Conservation (phyloP, 352 stramenopile species). For the Globisporangium megalacanthum region DNA sequence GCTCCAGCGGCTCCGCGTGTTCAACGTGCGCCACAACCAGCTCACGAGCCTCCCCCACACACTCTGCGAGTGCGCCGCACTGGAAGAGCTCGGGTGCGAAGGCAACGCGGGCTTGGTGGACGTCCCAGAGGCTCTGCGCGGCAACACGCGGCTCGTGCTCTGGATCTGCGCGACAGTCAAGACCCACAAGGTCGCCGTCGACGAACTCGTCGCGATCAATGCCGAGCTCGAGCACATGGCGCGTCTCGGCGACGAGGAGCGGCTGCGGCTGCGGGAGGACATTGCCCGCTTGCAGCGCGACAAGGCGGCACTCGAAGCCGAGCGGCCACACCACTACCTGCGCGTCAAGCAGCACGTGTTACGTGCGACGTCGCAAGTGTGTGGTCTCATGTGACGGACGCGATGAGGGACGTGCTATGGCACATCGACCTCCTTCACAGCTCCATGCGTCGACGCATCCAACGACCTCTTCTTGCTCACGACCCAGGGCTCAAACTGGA, state of each 20-base stretch:
- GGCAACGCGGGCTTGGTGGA: conserved; percentile 52
- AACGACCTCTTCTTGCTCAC: too few species aligned
- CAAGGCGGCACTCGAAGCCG: conserved; percentile 49
- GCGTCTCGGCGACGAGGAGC: conserved; percentile 67
- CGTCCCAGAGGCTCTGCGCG: conserved; percentile 57
- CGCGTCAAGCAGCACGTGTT: conserved; percentile 59
- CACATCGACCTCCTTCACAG: too few species aligned
- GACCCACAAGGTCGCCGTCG: conserved; percentile 49
- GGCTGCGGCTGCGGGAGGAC: conserved; percentile 55
- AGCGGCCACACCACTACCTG: conserved; percentile 69
- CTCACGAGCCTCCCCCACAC: conserved; percentile 62
- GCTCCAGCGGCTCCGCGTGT: conserved; percentile 42
- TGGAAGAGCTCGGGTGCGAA: conserved; percentile 33
- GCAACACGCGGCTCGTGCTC: conserved; percentile 68
- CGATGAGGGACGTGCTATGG: too few species aligned
- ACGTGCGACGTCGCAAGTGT: conserved; percentile 52
- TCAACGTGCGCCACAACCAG: conserved; percentile 72
- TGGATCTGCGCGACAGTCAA: conserved; percentile 83
- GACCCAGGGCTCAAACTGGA: too few species aligned
- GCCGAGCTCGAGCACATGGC: conserved; percentile 64
- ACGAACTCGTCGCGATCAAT: conserved; percentile 75
- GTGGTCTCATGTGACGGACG: conserved; percentile 56
- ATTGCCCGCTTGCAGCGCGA: conserved; percentile 56
- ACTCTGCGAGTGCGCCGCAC: conserved; percentile 68
- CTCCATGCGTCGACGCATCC: conserved; percentile 15